Conservation (phyloP, 257 asterid genomes). For the Euphrasia confusa region DNA sequence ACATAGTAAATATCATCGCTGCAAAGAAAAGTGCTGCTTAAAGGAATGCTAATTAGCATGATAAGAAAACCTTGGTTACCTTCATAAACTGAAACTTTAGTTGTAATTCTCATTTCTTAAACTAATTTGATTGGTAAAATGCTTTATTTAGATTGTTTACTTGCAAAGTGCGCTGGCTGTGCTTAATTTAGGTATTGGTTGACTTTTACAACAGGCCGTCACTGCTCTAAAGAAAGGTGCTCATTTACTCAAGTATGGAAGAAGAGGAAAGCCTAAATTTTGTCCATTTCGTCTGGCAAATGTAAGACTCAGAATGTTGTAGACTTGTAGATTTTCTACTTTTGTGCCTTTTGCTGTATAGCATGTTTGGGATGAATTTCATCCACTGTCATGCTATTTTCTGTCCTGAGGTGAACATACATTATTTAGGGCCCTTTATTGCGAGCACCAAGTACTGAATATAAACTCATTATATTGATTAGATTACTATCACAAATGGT, state of each 20-base stretch:
- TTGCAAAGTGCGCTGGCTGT: conserved; percentile 19
- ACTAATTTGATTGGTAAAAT: conserved; percentile 21
- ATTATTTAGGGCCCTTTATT: not conserved
- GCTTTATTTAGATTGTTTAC: conserved; percentile 17
- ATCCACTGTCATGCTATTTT: conserved; percentile 13
- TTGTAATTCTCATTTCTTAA: not conserved
- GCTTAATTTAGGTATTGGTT: conserved; percentile 28
- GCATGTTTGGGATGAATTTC: conserved; percentile 3
- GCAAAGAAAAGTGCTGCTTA: not conserved
- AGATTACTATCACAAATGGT: conserved; percentile 8
- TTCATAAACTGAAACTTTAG: not conserved
- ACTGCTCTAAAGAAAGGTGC: conserved; percentile 91
- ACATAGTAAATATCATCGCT: conserved; percentile 3
- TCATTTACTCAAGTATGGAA: conserved; percentile 75
- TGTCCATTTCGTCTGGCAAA: conserved; percentile 88
- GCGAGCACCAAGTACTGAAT: not conserved
- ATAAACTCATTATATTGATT: not conserved
- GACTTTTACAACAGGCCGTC: conserved; percentile 53
- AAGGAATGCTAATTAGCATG: not conserved
- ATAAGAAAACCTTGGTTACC: not conserved
- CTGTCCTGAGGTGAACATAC: conserved; percentile 17
- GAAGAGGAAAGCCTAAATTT: conserved; percentile 93
- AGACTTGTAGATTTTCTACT: conserved; percentile 8
- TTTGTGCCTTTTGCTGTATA: conserved; percentile 16
- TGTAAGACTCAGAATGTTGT: conserved; percentile 40